Conservation (phyloP, 2,329 filamentous ascomycete genomes). For the Nannizziopsis arthrosporioides region DNA sequence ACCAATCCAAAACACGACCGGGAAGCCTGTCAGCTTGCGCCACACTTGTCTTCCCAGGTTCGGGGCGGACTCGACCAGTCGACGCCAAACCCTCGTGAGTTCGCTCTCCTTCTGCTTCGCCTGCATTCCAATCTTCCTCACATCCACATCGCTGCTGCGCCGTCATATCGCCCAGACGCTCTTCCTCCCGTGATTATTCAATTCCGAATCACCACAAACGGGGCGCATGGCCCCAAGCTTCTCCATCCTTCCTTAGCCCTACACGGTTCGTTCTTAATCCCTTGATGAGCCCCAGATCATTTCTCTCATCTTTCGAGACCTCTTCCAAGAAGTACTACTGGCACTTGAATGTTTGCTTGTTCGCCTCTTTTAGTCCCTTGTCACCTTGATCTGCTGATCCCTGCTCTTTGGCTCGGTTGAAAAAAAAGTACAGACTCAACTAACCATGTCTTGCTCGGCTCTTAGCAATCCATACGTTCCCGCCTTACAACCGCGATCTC, state of each 20-base stretch:
- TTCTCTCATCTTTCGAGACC: background rate
- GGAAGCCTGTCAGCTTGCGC: constrained; percentile 35
- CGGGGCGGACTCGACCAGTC: constrained; percentile 21
- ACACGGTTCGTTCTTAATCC: constrained; percentile 1
- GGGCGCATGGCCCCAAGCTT: background rate
- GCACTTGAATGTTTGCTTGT: constrained; percentile 2
- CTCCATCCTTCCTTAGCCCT: constrained; percentile 3
- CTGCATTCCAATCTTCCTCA: background rate
- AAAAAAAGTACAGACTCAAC: background rate
- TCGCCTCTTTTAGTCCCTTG: background rate
- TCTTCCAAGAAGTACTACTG: background rate
- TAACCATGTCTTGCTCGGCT: constrained; percentile 7
- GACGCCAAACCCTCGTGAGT: constrained; percentile 19
- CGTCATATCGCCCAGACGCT: background rate
- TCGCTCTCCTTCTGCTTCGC: constrained; percentile 8
- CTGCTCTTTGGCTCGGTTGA: background rate
- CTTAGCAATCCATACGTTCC: constrained; percentile 4
- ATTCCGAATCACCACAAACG: background rate
- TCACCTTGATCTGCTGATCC: background rate
- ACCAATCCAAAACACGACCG: constrained; percentile 8
- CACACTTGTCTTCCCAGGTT: constrained; percentile 27
- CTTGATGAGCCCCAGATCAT: constrained; percentile 2
- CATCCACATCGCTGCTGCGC: constrained; percentile 16
- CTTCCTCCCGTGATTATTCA: background rate
- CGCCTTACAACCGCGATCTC: background rate